Base-by-base conservation (phyloP, 108 stramenopile species). In the Bacterosira constricta region DNA sequence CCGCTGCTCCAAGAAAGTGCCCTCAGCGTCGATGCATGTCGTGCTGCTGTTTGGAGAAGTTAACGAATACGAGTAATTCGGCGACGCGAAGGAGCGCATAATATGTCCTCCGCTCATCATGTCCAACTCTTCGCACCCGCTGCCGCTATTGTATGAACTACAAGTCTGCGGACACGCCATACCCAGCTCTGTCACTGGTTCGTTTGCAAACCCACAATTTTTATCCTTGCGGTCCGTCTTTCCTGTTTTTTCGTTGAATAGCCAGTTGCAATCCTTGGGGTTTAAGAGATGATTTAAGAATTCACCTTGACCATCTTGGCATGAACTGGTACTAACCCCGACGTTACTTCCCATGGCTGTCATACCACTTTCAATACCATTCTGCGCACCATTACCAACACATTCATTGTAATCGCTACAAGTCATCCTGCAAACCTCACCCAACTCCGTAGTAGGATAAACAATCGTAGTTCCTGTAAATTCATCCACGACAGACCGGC, bases 251-350 rank as follows among this genome's bases (percentile, higher is more conserved):
- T 65, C 63, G 37, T 73, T 73, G 55, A 36, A 44, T 8, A 73
- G 53, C 72, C 72, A 73, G 6, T 13, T 32, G 49, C 72, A 73
- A 34, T 64, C 63, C 54, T 65, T 73, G 36, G 54, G 72, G 45
- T 65, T 55, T 1, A 42, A 49, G 17, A 64, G 54, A 46, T 73
- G 72, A 25, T 73, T 73, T 15, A 65, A 18, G 23, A 54, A 73
- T 15, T 49, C 29, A 5, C 72, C 72, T 18, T 47, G 55, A 44
- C 54, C 44, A 17, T 73, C 72, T n/a, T 55, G 55, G 63, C 72
- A 73, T 17, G 55, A 38, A 10, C 3, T 2, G 53, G 26, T 0
- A 11, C 2, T 25, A 0, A 25, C 9, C 9, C 7, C 11, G 23
- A 49, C 18, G 1, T 49, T 6, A 0, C 21, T 25, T 1, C 1